Conservation (phyloP, 352 stramenopile species). For the Globisporangium recalcitrans region DNA sequence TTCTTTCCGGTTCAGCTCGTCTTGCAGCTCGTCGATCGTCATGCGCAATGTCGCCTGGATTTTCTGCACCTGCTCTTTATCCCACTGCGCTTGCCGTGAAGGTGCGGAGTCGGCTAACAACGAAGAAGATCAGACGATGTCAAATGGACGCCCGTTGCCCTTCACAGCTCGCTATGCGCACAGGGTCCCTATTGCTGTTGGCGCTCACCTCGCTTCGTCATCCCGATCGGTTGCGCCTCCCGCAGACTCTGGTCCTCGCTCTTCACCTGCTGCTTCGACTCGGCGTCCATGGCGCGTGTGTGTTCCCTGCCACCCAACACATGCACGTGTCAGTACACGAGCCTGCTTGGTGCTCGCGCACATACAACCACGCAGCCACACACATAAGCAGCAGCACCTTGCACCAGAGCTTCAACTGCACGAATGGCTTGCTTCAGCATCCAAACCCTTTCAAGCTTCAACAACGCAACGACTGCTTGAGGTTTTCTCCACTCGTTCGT, state of each 20-base stretch:
- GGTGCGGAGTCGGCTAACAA: slow-evolving; percentile 7
- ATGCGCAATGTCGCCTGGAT: slow-evolving; percentile 66
- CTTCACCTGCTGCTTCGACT: not conserved
- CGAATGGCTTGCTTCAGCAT: not conserved
- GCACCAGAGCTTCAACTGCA: not conserved
- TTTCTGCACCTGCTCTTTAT: slow-evolving; percentile 64
- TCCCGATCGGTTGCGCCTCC: not conserved
- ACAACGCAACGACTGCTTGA: not conserved
- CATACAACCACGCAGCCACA: not conserved
- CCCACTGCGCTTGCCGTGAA: slow-evolving; percentile 39
- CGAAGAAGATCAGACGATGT: too few relatives aligned
- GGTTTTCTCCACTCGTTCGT: too few relatives aligned
- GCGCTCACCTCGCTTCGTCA: slow-evolving; percentile 11
- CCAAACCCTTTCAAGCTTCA: not conserved
- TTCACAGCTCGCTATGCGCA: too few relatives aligned
- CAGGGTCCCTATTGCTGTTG: too few relatives aligned
- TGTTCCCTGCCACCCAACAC: not conserved
- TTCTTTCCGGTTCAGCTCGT: slow-evolving; percentile 69
- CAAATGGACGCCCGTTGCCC: too few relatives aligned
- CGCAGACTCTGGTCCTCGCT: not conserved
- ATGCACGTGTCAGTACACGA: not conserved
- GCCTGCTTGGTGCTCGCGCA: not conserved
- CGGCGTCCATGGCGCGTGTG: not conserved
- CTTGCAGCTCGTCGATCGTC: slow-evolving; percentile 75
- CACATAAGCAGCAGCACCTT: not conserved